phyloP scores from a whole-genome alignment of 495 filamentous ascomycete species.

The Aspergillus cavernicola region DNA sequence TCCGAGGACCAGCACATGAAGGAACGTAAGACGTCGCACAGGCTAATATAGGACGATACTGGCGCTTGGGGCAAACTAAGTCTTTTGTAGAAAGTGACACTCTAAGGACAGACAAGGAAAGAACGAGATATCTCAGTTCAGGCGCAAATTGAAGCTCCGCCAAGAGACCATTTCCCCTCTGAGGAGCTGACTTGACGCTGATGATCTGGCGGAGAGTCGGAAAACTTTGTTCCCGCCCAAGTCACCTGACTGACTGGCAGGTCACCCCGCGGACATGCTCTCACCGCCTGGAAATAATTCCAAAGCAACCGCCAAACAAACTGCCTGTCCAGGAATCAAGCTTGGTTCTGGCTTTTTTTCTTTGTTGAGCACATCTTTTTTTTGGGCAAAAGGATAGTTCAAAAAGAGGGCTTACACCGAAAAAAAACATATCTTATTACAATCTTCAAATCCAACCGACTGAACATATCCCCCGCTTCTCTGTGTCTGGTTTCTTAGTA shows the following conservation, averaged over 20 bases:
- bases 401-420: neutral
- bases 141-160: neutral
- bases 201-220: conserved; percentile 25
- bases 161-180: conserved; percentile 24
- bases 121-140: conserved; percentile 9
- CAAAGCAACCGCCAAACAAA: conserved; percentile 33
- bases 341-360: conserved; percentile 15
- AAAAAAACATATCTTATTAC: neutral
- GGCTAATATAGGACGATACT: neutral
- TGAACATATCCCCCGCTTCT: neutral
- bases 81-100: conserved; percentile 1
- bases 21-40: neutral
- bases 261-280: conserved; percentile 22
- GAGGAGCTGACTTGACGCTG: conserved; percentile 14
- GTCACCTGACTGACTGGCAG: conserved; percentile 29
- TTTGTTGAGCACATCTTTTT: neutral
- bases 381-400: conserved; percentile 4
- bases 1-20: neutral
- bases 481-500: neutral
- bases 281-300: conserved; percentile 26
- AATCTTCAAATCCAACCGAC: neutral
- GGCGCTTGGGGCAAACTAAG: neutral
- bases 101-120: conserved; percentile 5
- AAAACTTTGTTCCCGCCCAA: conserved; percentile 11
- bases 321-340: conserved; percentile 30